Conservation (phyloP, 805 yeast species). For the Starmerella tilneyi region DNA sequence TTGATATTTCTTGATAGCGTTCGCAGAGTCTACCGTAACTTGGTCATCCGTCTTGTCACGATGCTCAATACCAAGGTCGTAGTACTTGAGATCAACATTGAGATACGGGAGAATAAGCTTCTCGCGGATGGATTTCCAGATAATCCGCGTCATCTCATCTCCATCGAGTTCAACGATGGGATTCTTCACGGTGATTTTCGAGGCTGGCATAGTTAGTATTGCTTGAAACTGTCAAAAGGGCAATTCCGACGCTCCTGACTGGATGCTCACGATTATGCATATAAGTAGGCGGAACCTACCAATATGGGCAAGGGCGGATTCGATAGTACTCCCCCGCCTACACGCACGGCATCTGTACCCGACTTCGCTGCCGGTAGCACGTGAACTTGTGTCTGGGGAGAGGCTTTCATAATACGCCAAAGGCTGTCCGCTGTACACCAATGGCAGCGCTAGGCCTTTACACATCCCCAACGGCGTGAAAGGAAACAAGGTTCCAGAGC, state of each 20-base stretch:
- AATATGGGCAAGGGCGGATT: not conserved
- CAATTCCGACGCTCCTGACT: not conserved
- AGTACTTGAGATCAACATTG: conserved; percentile 80
- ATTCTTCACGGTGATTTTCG: conserved; percentile 56
- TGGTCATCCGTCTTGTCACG: conserved; percentile 82
- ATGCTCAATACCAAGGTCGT: conserved; percentile 76
- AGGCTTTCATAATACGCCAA: too few relatives aligned
- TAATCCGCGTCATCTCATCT: conserved; percentile 94
- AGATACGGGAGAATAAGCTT: conserved; percentile 75
- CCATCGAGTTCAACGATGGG: conserved; percentile 98
- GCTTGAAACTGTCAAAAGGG: not conserved
- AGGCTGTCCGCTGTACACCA: not conserved
- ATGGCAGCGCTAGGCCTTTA: too few relatives aligned
- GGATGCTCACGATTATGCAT: not conserved
- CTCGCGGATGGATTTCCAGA: conserved; percentile 85
- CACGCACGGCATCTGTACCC: not conserved
- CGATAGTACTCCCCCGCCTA: not conserved
- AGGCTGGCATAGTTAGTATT: conserved; percentile 24
- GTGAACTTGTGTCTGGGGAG: not conserved
- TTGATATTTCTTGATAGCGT: conserved; percentile 76
- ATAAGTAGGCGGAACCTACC: too few relatives aligned
- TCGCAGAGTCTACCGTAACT: conserved; percentile 81
- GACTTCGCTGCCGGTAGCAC: conserved; percentile 5
- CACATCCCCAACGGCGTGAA: not conserved
- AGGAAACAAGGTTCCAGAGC: too few relatives aligned